Conservation (phyloP, 129 eudicot species). For the Artemisia tridentata region DNA sequence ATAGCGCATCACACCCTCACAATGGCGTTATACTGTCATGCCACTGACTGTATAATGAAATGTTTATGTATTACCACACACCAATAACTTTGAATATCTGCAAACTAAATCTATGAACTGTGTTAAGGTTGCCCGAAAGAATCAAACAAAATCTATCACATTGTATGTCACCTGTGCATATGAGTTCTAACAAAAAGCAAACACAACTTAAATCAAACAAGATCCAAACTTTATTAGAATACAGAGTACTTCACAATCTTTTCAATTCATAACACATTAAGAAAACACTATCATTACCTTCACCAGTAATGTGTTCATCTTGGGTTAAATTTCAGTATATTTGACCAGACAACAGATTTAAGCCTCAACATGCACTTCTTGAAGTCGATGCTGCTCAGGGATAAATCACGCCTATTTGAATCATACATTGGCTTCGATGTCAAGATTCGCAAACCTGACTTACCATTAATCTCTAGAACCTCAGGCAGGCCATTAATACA, state of each 20-base stretch:
- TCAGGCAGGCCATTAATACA: conserved; percentile 72
- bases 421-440: conserved; percentile 47
- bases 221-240: conserved; percentile 8
- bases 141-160: too few species aligned
- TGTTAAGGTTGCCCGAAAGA: too few species aligned
- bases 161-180: too few species aligned
- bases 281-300: not conserved
- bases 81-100: too few species aligned
- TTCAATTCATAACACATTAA: not conserved
- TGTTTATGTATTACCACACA: too few species aligned
- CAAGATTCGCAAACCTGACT: conserved; percentile 53
- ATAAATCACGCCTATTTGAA: conserved; percentile 24
- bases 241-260: not conserved
- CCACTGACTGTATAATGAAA: too few species aligned
- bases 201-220: not conserved
- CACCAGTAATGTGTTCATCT: not conserved
- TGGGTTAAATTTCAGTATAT: too few species aligned
- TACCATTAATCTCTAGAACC: conserved; percentile 66
- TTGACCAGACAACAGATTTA: not conserved
- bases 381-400: not conserved
- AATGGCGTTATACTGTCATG: too few species aligned
- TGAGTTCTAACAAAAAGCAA: not conserved
- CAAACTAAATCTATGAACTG: too few species aligned
- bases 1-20: too few species aligned
- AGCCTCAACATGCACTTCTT: conserved; percentile 25